Base-by-base conservation (phyloP, 75 land plant genomes). In the Cryptomeria japonica region DNA sequence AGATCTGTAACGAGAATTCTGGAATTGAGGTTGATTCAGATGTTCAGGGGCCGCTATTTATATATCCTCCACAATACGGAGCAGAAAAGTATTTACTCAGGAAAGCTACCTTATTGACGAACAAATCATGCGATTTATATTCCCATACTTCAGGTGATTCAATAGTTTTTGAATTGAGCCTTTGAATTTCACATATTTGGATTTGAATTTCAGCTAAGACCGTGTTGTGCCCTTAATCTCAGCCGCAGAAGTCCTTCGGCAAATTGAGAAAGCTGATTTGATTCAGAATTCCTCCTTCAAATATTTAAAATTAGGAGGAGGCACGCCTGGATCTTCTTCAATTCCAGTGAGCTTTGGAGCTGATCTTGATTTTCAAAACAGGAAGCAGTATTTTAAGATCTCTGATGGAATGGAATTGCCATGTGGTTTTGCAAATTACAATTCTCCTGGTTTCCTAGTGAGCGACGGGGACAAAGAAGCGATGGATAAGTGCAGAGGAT, bases 401-500 rank as follows among this genome's bases (percentile, higher is more conserved):
- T 46, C n/a, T 28, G 49, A 82, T 3, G 84, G 84, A 11, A 46
- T 13, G 13, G 84, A 82, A 25, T 44, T 46, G 18, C 84, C 84
- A 13, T 82, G 84, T 39, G 84, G 84, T 82, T 82, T 82, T 28
- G 51, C 32, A 5, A 82, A 82, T 82, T 12, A 28, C 32, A 28
- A 0, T 19, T 38, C 28, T 10, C 82, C 82, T 38, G 84, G 51
- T 19, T 82, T 46, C 49, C 1, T 5, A 6, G 84, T 82, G 32
- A 22, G 31, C 12, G 15, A 44, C 2, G 51, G 25, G 92, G 96
- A 95, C 85, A 87, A 87, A 42, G 68, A 80, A 58, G 93, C 93
- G 1, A 95, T 95, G 96, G 93, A 94, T 25, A 87, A 39, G 0
- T 95, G 96, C 86, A 85, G 72, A 3, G 94, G 90, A 0, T 78